Base-by-base conservation (phyloP, 2,329 filamentous ascomycete genomes). In the Fusarium sp. region DNA sequence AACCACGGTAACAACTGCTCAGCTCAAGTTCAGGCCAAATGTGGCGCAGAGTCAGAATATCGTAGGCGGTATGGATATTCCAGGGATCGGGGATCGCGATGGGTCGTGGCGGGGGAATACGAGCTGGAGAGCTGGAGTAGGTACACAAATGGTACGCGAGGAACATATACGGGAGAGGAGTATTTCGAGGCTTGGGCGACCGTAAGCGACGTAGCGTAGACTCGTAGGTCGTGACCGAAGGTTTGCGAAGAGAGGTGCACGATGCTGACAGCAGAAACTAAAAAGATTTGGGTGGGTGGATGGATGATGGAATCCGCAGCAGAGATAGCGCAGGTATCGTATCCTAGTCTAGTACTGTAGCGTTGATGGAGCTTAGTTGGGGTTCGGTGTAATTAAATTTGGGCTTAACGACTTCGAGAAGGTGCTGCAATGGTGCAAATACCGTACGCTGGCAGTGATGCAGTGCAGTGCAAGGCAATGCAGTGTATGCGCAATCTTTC, bases 31-130 rank as follows among this genome's bases (percentile, higher is more conserved):
- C 33, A 54, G 28, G 26, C 47, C n/a, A 67, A 54, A 58, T 56
- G 66, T 70, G 66, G 66, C 67, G 66, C 44, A 67, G 45, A 70
- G 62, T 43, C 44, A 57, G 57, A 58, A 28, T 54, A 42, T 54
- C 38, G 40, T 44, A 34, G 26, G 54, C 53, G 57, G 66, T 70
- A 66, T 70, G 38, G 50, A 49, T 39, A 34, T 34, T 44, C 33
- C 42, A 19, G 17, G 39, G 33, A 31, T 53, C 57, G 62, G 36
- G 51, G 57, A 36, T 58, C 45, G 50, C 40, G 47, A 51, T 38
- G 24, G 46, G 52, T 47, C 42, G 42, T 42, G 51, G 43, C 36
- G 47, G 40, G 45, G 53, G 47, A 39, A 62, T 62, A 66, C 61
- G 65, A 69, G 36, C 39, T 34, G 24, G 51, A 46, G 39, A 43